phyloP scores from a whole-genome alignment of 108 stramenopile species.

The Skeletonema marinoi region DNA sequence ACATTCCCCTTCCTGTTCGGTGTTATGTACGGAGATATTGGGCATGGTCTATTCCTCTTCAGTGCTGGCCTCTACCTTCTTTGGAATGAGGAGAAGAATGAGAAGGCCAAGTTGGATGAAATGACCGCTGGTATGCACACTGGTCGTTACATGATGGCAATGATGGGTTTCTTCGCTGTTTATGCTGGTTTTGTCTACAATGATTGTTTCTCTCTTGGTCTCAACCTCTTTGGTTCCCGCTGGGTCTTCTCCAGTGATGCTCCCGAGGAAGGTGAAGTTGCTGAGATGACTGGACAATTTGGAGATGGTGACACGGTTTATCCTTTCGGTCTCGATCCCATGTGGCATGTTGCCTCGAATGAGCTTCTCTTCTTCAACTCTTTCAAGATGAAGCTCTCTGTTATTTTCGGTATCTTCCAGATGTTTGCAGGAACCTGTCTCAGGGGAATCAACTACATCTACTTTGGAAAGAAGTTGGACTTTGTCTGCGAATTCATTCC shows the following conservation, averaged over 20 bases:
- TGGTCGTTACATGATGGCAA: slow-evolving; percentile 94
- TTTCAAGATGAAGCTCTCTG: slow-evolving; percentile 99
- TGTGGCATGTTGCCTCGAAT: slow-evolving; percentile 95
- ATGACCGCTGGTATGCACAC: slow-evolving; percentile 83
- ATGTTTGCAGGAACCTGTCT: slow-evolving; percentile 96
- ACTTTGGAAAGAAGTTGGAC: slow-evolving; percentile 90
- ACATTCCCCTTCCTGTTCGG: slow-evolving; percentile 99
- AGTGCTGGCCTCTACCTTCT: slow-evolving; percentile 81
- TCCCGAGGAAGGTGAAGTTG: slow-evolving; percentile 79
- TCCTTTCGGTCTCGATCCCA: slow-evolving; percentile 98
- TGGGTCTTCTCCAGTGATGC: slow-evolving; percentile 75
- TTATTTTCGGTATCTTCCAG: slow-evolving; percentile 97
- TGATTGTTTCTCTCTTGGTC: slow-evolving; percentile 95
- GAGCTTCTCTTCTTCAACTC: slow-evolving; percentile 99
- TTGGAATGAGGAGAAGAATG: slow-evolving; percentile 79
- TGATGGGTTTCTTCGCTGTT: slow-evolving; percentile 98
- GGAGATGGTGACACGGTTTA: slow-evolving; percentile 88
- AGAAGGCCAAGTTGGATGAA: slow-evolving; percentile 84
- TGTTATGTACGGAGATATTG: slow-evolving; percentile 99
- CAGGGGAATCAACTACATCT: slow-evolving; percentile 91
- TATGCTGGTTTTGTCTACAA: slow-evolving; percentile 99
- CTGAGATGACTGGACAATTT: slow-evolving; percentile 63
- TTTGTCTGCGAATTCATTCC: slow-evolving; percentile 96
- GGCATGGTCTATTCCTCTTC: slow-evolving; percentile 92
- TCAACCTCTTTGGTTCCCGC: slow-evolving; percentile 91